Conservation (phyloP, 1,284 basidiomycete genomes). For the Rhodotorula sp. region DNA sequence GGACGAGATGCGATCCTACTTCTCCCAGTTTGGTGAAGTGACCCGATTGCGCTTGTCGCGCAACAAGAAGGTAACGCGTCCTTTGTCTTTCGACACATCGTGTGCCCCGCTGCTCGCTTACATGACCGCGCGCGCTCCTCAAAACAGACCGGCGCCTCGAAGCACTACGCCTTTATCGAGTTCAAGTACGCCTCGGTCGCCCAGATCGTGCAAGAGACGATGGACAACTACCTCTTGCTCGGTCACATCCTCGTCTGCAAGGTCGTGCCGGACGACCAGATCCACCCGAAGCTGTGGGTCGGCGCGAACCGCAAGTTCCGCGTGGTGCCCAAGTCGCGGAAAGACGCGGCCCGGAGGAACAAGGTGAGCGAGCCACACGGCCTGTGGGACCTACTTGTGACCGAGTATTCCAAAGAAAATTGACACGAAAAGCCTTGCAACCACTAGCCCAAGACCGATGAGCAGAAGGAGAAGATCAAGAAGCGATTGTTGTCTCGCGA, state of each 20-base stretch:
- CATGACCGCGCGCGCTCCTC: no score
- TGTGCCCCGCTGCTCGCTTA: background rate
- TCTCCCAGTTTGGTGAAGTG: conserved; percentile 90
- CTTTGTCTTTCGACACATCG: background rate
- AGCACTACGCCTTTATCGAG: conserved; percentile 97
- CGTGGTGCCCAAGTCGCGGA: conserved; percentile 67
- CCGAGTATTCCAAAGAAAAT: no score
- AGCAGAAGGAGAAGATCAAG: conserved; percentile 67
- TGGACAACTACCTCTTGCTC: conserved; percentile 97
- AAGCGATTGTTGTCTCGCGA: conserved; percentile 75
- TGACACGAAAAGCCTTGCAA: no score
- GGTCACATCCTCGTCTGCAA: conserved; percentile 90
- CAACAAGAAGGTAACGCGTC: conserved; percentile 73
- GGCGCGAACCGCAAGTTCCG: conserved; percentile 94
- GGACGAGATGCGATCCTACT: conserved; percentile 87
- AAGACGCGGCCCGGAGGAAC: conserved; percentile 67
- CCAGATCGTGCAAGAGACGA: conserved; percentile 93
- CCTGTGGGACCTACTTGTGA: no score
- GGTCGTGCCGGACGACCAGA: conserved; percentile 77
- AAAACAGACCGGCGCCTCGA: conserved; percentile 83
- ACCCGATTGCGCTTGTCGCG: conserved; percentile 85
- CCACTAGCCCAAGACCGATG: conserved; percentile 61
- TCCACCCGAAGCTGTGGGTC: conserved; percentile 92
- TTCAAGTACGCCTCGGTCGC: conserved; percentile 87
- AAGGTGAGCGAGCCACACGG: conserved; percentile 59